Percentiles rank a stretch among this genome's conserved stretches.
Evolutionary conservation across 176 grass and related monocot species (phyloP).

Genomic region (Sorghum bicolor): Sorghum_bicolor_NCBIv3 NC_012877.2:7796501-7797000

Average conservation of each 20-base stretch:
- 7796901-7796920: neutral
- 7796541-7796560: conserved; percentile 42
- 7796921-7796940: neutral
- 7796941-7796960: neutral
- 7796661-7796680: neutral
- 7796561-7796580: conserved; percentile 53
- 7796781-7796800: neutral
- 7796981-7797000: neutral
- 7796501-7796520: neutral
- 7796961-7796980: neutral
- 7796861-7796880: neutral
- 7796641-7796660: conserved; percentile 9
- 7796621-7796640: conserved; percentile 34
- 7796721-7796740: neutral
- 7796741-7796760: neutral
- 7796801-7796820: neutral
- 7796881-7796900: neutral
- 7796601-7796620: conserved; percentile 56
- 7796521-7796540: conserved; percentile 30
- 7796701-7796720: neutral
- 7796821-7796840: neutral
- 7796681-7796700: neutral
- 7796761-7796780: neutral
- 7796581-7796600: conserved; percentile 46
- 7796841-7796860: neutral